Conservation (phyloP, 805 yeast genomes). For the Grigorovia transvaalensis region DNA sequence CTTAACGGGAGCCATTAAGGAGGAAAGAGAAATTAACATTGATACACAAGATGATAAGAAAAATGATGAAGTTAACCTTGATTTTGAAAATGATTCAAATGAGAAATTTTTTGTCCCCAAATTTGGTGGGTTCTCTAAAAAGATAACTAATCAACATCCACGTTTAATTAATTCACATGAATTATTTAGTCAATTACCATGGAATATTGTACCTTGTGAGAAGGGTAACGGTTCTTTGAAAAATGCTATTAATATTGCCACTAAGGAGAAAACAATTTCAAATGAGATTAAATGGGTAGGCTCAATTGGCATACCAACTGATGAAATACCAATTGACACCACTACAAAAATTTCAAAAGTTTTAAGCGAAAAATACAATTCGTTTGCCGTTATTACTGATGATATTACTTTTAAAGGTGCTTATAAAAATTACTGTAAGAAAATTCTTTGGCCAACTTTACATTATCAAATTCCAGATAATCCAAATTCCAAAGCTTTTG, state of each 20-base stretch:
- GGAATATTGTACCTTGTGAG: slow-evolving; percentile 58
- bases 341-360: slow-evolving; percentile 42
- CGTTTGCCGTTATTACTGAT: slow-evolving; percentile 58
- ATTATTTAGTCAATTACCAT: slow-evolving; percentile 44
- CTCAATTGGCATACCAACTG: slow-evolving; percentile 86
- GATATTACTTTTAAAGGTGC: slow-evolving; percentile 84
- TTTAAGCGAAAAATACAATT: slow-evolving; percentile 40
- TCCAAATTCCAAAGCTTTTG: slow-evolving; percentile 88
- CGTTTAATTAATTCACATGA: slow-evolving; percentile 31
- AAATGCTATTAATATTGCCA: slow-evolving; percentile 67
- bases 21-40: not conserved
- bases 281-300: slow-evolving; percentile 66
- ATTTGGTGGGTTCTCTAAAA: slow-evolving; percentile 68
- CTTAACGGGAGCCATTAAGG: slow-evolving; percentile 6
- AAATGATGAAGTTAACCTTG: slow-evolving; percentile 15
- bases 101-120: slow-evolving; percentile 29
- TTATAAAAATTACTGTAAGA: slow-evolving; percentile 84
- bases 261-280: slow-evolving; percentile 30
- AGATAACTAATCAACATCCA: slow-evolving; percentile 36
- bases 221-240: slow-evolving; percentile 83
- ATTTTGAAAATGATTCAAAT: slow-evolving; percentile 15
- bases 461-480: slow-evolving; percentile 92
- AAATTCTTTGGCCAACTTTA: slow-evolving; percentile 91
- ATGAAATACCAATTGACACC: slow-evolving; percentile 53
- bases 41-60: not conserved